phyloP scores from a whole-genome alignment of 495 filamentous ascomycete genomes.

The Aspergillus incahuasiensis region DNA sequence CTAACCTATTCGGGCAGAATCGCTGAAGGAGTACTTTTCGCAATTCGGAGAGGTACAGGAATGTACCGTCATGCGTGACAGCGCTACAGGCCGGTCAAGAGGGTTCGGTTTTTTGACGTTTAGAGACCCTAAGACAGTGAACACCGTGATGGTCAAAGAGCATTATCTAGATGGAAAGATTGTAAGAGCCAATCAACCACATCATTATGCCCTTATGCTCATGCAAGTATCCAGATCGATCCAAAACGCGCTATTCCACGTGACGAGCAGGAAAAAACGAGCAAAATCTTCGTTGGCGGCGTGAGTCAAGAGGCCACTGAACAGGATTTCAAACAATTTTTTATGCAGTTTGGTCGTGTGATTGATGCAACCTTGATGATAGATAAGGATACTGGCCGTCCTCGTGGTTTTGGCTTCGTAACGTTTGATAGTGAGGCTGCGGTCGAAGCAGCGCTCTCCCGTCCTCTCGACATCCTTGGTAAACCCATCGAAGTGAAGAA shows the following conservation, averaged over 20 bases:
- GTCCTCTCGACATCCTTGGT: slow-evolving; percentile 82
- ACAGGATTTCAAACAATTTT: slow-evolving; percentile 92
- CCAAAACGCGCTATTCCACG: slow-evolving; percentile 96
- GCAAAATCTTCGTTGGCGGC: slow-evolving; percentile 97
- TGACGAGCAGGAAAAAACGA: slow-evolving; percentile 95
- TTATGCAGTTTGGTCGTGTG: slow-evolving; percentile 91
- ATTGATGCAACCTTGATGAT: slow-evolving; percentile 99
- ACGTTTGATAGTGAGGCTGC: slow-evolving; percentile 96
- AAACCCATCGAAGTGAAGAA: slow-evolving; percentile 99
- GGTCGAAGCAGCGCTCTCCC: slow-evolving; percentile 81
- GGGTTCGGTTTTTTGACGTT: slow-evolving; percentile 98
- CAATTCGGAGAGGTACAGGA: slow-evolving; percentile 96
- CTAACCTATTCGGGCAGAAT: slow-evolving; percentile 57
- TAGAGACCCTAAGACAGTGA: slow-evolving; percentile 93
- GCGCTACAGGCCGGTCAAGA: slow-evolving; percentile 85
- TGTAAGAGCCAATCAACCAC: slow-evolving; percentile 52
- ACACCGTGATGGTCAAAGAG: slow-evolving; percentile 99
- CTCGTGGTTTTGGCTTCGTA: slow-evolving; percentile 96
- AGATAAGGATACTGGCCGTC: slow-evolving; percentile 96
- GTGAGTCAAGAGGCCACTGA: slow-evolving; percentile 97
- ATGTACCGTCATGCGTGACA: slow-evolving; percentile 97
- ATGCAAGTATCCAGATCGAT: slow-evolving; percentile 69
- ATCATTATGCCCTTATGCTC: slow-evolving; percentile 15
- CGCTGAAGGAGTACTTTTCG: slow-evolving; percentile 96
- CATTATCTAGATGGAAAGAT: slow-evolving; percentile 98